Percentiles rank a stretch among this genome's conserved stretches.
These are phyloP conservation scores for Sporothrix pseudoabietina DNA, from an alignment of 2,329 filamentous ascomycete species.

Conservation along the genomic window DNA sequence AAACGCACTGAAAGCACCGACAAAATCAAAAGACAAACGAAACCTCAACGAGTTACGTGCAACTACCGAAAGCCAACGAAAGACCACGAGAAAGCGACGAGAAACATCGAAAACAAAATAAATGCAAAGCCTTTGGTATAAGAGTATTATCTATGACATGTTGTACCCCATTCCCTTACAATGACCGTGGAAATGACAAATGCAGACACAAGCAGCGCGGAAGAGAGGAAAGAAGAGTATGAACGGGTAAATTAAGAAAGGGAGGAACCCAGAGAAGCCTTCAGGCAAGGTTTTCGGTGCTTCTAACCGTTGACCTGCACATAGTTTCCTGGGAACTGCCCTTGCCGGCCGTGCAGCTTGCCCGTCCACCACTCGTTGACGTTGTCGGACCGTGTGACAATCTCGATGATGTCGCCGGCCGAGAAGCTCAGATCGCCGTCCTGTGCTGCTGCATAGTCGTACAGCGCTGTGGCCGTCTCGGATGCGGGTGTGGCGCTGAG, in stretches of 20 bases:
- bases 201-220: background rate
- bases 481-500: slow-evolving; percentile 65
- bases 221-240: background rate
- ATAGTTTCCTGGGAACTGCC: slow-evolving; percentile 72
- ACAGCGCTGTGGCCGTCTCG: slow-evolving; percentile 86
- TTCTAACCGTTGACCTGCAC: slow-evolving; percentile 26
- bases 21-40: background rate
- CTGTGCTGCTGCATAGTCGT: slow-evolving; percentile 94
- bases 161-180: slow-evolving; percentile 7
- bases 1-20: background rate
- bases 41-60: no score
- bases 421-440: slow-evolving; percentile 91
- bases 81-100: background rate
- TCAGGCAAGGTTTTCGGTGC: background rate
- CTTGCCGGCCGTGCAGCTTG: slow-evolving; percentile 73
- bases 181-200: slow-evolving; percentile 21
- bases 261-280: background rate
- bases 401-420: slow-evolving; percentile 87
- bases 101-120: background rate
- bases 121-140: slow-evolving; percentile 20
- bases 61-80: background rate
- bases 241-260: background rate
- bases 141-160: slow-evolving; percentile 28
- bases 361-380: slow-evolving; percentile 98
- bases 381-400: slow-evolving; percentile 78